phyloP scores from a whole-genome alignment of 495 filamentous ascomycete genomes.

The Penicillium subrubescens region DNA sequence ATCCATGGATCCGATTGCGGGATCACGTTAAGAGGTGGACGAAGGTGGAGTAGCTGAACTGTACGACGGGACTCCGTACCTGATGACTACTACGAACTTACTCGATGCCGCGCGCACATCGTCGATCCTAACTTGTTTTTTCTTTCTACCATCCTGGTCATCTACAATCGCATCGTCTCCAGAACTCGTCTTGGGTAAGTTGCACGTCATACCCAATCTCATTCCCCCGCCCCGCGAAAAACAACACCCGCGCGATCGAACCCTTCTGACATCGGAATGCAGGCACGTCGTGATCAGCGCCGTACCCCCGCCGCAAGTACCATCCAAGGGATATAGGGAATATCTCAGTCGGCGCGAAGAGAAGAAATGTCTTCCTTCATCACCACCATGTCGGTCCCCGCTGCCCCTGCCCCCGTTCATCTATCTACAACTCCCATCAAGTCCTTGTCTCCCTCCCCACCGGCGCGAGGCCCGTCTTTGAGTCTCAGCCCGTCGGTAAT shows the following conservation, averaged over 20 bases:
- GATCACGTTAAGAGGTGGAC: background rate
- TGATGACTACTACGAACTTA: conserved; percentile 3
- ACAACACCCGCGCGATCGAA: background rate
- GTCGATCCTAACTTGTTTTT: conserved; percentile 13
- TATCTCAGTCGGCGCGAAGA: conserved; percentile 17
- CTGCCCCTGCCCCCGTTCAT: conserved; percentile 36
- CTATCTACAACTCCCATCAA: conserved; percentile 33
- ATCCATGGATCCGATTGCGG: conserved; percentile 17
- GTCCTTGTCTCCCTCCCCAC: conserved; percentile 27
- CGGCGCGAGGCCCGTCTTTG: conserved; percentile 16
- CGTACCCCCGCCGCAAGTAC: conserved; percentile 21
- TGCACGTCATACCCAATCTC: background rate
- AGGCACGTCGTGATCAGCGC: conserved; percentile 31
- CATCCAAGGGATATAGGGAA: conserved; percentile 5
- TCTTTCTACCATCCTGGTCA: background rate
- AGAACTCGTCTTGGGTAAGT: background rate
- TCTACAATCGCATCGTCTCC: background rate
- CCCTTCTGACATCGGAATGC: conserved; percentile 26
- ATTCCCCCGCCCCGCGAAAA: conserved; percentile 4
- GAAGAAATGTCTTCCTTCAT: conserved; percentile 67
- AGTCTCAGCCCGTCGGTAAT: conserved; percentile 28
- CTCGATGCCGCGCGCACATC: conserved; percentile 9
- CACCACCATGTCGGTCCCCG: conserved; percentile 68
- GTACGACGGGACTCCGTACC: background rate
- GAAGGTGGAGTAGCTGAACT: conserved; percentile 3